Conservation (phyloP, 2,329 filamentous ascomycete genomes). For the Leptodontidium sp. region DNA sequence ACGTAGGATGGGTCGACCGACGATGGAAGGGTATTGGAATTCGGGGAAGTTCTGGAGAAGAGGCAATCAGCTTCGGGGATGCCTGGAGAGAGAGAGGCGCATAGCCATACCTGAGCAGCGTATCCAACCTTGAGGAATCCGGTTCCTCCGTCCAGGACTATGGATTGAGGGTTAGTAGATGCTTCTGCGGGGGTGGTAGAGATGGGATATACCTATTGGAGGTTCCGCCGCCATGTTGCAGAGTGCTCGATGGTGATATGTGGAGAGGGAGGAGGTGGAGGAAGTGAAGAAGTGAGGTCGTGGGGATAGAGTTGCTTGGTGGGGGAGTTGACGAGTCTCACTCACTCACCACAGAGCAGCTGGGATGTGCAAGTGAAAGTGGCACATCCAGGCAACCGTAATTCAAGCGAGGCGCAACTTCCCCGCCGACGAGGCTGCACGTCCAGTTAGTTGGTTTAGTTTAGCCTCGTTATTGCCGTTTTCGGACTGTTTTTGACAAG, state of each 20-base stretch:
- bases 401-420: slow-evolving; percentile 24
- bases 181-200: not conserved
- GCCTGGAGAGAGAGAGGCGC: slow-evolving; percentile 22
- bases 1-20: slow-evolving; percentile 95
- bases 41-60: slow-evolving; percentile 89
- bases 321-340: slow-evolving; percentile 30
- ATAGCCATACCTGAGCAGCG: slow-evolving; percentile 78
- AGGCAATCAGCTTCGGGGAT: slow-evolving; percentile 22
- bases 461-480: slow-evolving; percentile 34
- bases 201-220: slow-evolving; percentile 46
- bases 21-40: slow-evolving; percentile 97
- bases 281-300: slow-evolving; percentile 26
- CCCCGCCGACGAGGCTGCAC: slow-evolving; percentile 32
- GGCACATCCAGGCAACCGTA: slow-evolving; percentile 23
- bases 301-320: slow-evolving; percentile 33
- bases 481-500: slow-evolving; percentile 23
- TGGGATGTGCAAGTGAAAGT: no score
- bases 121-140: slow-evolving; percentile 99
- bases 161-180: slow-evolving; percentile 36
- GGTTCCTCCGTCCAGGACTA: slow-evolving; percentile 99
- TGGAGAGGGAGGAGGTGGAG: not conserved
- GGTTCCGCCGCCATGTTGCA: slow-evolving; percentile 47
- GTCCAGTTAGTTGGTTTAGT: not conserved
- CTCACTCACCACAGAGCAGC: no score
- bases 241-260: slow-evolving; percentile 29